phyloP scores from a whole-genome alignment of 768 basidiomycete species.

The Coprinopsis strossmayeri region DNA sequence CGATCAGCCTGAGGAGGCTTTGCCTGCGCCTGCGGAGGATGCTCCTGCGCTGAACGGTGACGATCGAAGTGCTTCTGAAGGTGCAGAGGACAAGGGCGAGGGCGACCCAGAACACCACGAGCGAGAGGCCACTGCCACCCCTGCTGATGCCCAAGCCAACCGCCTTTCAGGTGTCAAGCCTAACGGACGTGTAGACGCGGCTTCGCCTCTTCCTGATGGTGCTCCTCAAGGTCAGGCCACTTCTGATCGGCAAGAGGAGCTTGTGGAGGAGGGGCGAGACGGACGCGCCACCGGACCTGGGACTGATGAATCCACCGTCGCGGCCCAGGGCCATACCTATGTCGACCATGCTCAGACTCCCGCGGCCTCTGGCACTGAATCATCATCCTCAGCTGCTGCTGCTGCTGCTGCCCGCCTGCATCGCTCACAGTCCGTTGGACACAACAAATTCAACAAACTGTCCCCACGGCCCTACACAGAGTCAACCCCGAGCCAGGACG shows the following conservation, averaged over 20 bases:
- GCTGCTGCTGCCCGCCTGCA: constrained; percentile 45
- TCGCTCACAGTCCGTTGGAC: constrained; percentile 80
- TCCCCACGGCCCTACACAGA: constrained; percentile 55
- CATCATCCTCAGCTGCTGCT: constrained; percentile 22
- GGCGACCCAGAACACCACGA: constrained; percentile 13
- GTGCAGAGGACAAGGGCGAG: constrained; percentile 20
- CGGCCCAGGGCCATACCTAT: constrained; percentile 9
- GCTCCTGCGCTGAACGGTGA: constrained; percentile 10
- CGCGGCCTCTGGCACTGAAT: constrained; percentile 10
- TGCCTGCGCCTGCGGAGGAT: constrained; percentile 13
- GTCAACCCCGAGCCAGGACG: constrained; percentile 42
- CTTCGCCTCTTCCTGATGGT: too few relatives aligned
- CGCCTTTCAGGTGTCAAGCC: not conserved
- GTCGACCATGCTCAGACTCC: constrained; percentile 11
- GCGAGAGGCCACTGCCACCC: constrained; percentile 3
- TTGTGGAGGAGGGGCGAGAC: constrained; percentile 5
- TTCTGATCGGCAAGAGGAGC: not conserved
- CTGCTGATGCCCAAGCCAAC: not conserved
- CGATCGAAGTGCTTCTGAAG: constrained; percentile 12
- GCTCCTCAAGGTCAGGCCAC: not conserved
- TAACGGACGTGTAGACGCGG: too few relatives aligned
- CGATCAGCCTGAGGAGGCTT: constrained; percentile 11
- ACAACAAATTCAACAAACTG: constrained; percentile 52
- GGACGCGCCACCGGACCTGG: constrained; percentile 4
- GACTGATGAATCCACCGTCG: constrained; percentile 7